Conservation (phyloP, 768 basidiomycete species). For the Panus rudis region DNA sequence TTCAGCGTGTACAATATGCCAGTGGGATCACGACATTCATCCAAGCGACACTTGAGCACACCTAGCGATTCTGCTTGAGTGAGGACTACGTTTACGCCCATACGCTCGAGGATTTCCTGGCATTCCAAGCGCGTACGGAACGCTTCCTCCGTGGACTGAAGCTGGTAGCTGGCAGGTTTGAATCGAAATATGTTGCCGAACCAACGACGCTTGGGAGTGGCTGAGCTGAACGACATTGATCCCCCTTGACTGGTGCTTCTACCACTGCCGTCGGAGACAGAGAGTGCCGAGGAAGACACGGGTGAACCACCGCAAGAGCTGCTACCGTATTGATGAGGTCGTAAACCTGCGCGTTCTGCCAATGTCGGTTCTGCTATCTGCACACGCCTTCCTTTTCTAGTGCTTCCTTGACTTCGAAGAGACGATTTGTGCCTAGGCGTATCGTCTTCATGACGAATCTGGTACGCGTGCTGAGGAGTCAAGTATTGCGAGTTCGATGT, state of each 20-base stretch:
- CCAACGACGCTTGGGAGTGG: slow-evolving; percentile 51
- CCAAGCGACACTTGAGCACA: slow-evolving; percentile 69
- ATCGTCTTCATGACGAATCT: no score
- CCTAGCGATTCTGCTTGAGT: slow-evolving; percentile 58
- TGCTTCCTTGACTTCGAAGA: slow-evolving; percentile 30
- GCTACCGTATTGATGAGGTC: slow-evolving; percentile 15
- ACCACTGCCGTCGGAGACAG: slow-evolving; percentile 26
- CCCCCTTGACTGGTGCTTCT: slow-evolving; percentile 2
- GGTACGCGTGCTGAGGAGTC: no score
- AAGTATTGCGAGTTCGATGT: slow-evolving; percentile 9
- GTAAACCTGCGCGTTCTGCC: slow-evolving; percentile 3
- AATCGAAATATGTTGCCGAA: slow-evolving; percentile 85
- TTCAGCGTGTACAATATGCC: slow-evolving; percentile 53
- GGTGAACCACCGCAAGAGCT: slow-evolving; percentile 28
- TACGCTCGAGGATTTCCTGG: slow-evolving; percentile 58
- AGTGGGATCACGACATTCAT: slow-evolving; percentile 54
- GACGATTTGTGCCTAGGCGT: slow-evolving; percentile 33
- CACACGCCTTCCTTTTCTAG: slow-evolving; percentile 29
- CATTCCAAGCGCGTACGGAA: slow-evolving; percentile 70
- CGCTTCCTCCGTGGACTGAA: slow-evolving; percentile 53
- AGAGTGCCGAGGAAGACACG: slow-evolving; percentile 39
- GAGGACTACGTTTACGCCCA: slow-evolving; percentile 64
- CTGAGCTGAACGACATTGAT: slow-evolving; percentile 43
- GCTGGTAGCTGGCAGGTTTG: slow-evolving; percentile 53
- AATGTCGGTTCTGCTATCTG: slow-evolving; percentile 47